phyloP scores from a whole-genome alignment of 78 protist genomes.

The slime mould (Dictyostelium discoideum) region DNA sequence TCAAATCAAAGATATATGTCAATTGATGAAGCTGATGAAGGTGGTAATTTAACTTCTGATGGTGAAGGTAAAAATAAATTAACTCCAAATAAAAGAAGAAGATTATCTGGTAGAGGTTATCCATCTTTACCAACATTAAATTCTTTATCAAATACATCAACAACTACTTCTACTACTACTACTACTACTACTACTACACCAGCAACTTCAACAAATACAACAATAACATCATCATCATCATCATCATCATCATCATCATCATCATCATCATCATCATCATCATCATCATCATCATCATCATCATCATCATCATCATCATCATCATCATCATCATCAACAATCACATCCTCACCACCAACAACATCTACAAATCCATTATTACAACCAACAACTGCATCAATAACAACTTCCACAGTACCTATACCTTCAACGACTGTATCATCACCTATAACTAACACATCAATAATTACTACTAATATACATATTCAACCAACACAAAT shows the following conservation, averaged over 20 bases:
- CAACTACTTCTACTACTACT: neutral
- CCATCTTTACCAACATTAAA: neutral
- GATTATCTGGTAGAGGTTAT: conserved; percentile 22
- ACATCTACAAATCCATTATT: no score
- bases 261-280: neutral
- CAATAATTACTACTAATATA: neutral
- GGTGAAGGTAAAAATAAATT: neutral
- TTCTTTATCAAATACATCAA: neutral
- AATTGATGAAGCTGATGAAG: conserved; percentile 76
- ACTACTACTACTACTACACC: neutral
- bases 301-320: neutral
- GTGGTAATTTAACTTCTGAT: neutral
- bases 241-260: neutral
- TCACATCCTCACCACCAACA: neutral
- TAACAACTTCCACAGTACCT: no score
- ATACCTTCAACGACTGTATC: no score
- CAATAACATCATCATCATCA: neutral
- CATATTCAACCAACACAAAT: neutral
- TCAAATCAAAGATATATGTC: conserved; percentile 15
- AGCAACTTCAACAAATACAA: neutral
- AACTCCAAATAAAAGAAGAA: neutral
- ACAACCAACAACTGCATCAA: no score
- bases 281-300: neutral
- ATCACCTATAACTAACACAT: no score
- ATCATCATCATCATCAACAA: neutral